phyloP scores from a whole-genome alignment of 2,329 filamentous ascomycete species.

The Colletotrichum siamense region DNA sequence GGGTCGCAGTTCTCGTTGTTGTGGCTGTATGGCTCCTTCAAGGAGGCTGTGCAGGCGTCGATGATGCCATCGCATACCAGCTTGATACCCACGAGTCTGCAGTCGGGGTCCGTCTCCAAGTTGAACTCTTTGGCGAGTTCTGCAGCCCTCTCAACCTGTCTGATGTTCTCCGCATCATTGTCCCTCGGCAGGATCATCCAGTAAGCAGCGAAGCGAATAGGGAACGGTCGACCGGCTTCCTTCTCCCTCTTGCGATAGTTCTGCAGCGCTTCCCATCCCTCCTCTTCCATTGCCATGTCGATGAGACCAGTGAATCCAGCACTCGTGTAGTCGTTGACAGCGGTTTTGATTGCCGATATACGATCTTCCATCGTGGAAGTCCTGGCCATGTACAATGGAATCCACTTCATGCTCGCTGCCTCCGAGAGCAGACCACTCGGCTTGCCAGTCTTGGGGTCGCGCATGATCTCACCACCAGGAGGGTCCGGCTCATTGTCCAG shows the following conservation, averaged over 20 bases:
- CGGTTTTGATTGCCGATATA: conserved; percentile 47
- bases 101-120: conserved; percentile 33
- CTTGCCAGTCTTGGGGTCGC: conserved; percentile 47
- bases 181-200: conserved; percentile 58
- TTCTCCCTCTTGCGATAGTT: conserved; percentile 34
- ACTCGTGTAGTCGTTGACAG: conserved; percentile 52
- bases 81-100: conserved; percentile 55
- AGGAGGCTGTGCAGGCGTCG: conserved; percentile 60
- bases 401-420: conserved; percentile 40
- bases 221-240: conserved; percentile 34
- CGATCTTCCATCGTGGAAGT: conserved; percentile 55
- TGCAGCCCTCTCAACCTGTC: conserved; percentile 56
- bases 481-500: conserved; percentile 51
- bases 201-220: conserved; percentile 58
- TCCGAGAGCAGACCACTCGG: conserved; percentile 58
- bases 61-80: conserved; percentile 63
- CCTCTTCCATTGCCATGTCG: conserved; percentile 66
- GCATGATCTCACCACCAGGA: conserved; percentile 47
- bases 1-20: conserved; percentile 52
- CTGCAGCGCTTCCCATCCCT: conserved; percentile 55
- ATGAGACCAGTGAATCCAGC: conserved; percentile 60
- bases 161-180: conserved; percentile 47
- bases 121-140: conserved; percentile 52
- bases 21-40: conserved; percentile 56
- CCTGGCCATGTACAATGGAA: conserved; percentile 59